A percentile compares a stretch with the other conserved stretches of the same genome.
Conservation (phyloP, 2,329 filamentous ascomycete species). For the Fusarium sambucinum region DNA sequence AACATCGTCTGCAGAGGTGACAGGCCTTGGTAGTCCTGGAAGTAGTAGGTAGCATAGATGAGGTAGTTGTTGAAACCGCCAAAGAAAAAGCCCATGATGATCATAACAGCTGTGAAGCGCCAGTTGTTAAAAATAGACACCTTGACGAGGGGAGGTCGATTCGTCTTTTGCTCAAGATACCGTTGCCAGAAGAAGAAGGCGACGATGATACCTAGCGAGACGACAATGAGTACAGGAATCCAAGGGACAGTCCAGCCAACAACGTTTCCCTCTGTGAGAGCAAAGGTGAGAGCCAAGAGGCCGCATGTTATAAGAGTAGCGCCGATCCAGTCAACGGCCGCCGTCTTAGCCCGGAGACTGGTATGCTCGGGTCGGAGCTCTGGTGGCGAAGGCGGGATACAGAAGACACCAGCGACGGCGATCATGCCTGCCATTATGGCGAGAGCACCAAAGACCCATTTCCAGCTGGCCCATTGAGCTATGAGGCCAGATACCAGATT, state of each 20-base stretch:
- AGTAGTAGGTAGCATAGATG: conserved; percentile 77
- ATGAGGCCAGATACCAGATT: conserved; percentile 74
- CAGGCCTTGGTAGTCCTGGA: conserved; percentile 74
- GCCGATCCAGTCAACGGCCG: conserved; percentile 74
- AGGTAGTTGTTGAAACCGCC: conserved; percentile 76
- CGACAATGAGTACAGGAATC: conserved; percentile 69
- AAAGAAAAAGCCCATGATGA: conserved; percentile 75
- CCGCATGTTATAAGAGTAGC: conserved; percentile 72
- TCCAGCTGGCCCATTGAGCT: conserved; percentile 72
- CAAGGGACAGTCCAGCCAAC: conserved; percentile 75
- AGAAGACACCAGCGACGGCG: conserved; percentile 66
- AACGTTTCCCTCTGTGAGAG: conserved; percentile 76
- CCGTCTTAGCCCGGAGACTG: conserved; percentile 53
- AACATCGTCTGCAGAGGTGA: conserved; percentile 74
- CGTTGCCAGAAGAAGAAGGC: conserved; percentile 72
- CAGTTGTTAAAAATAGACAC: conserved; percentile 71
- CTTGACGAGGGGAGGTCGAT: conserved; percentile 71
- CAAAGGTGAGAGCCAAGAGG: conserved; percentile 72
- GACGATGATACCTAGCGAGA: conserved; percentile 67
- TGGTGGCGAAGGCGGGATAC: conserved; percentile 67
- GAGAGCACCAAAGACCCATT: conserved; percentile 75
- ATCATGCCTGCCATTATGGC: conserved; percentile 70
- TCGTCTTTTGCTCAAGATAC: conserved; percentile 51
- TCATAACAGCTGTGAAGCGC: conserved; percentile 72
- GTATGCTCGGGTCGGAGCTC: conserved; percentile 43